Evolutionary conservation across 148 eudicot species (phyloP).

Genomic region (Vaccinium darrowii): DNA sequence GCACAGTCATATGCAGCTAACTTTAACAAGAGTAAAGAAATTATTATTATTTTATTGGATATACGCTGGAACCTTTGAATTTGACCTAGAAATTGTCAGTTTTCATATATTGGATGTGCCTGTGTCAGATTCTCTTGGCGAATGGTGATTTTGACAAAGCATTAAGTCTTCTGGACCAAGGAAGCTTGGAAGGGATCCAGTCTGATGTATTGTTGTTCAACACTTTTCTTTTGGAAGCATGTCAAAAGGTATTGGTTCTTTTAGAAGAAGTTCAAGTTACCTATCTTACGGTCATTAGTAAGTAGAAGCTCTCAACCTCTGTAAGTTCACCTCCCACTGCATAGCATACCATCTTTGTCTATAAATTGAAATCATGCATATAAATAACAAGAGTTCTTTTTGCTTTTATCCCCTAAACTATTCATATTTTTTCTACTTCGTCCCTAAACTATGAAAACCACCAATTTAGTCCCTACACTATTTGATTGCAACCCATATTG

Average conservation of each 20-base stretch:
- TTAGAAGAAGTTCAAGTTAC: background rate
- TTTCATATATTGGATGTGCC: slow-evolving; percentile 13
- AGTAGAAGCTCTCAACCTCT: background rate
- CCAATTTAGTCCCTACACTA: no score
- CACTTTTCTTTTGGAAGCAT: slow-evolving; percentile 57
- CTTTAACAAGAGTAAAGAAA: background rate
- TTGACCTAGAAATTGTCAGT: slow-evolving; percentile 26
- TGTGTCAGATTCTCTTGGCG: slow-evolving; percentile 54
- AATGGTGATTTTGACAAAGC: slow-evolving; percentile 61
- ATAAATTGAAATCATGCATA: background rate
- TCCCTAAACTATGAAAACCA: no score
- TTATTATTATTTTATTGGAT: background rate
- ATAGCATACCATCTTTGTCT: background rate
- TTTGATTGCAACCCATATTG: no score
- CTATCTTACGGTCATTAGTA: background rate
- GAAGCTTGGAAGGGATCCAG: slow-evolving; percentile 48
- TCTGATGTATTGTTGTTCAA: slow-evolving; percentile 70
- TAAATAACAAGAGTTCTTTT: no score
- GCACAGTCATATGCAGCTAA: background rate
- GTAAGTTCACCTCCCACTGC: background rate
- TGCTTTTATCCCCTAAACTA: no score
- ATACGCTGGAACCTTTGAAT: background rate
- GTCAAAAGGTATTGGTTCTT: slow-evolving; percentile 41
- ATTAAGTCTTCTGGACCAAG: slow-evolving; percentile 56
- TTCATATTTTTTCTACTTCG: no score